phyloP scores from a whole-genome alignment of 2,329 filamentous ascomycete genomes.

The Fusarium sp. region DNA sequence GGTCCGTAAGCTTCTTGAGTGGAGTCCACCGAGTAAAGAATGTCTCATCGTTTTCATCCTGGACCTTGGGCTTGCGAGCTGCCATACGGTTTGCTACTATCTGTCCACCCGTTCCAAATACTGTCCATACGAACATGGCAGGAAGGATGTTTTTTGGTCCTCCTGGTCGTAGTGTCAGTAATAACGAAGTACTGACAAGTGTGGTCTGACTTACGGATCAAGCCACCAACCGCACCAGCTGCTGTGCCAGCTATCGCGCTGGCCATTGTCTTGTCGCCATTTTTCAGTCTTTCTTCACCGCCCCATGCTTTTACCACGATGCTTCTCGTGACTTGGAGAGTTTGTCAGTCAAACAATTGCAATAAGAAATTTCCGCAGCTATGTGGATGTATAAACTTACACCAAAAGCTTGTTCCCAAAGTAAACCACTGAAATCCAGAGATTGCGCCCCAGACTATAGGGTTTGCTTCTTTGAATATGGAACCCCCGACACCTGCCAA shows the following conservation, averaged over 20 bases:
- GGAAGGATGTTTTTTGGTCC: conserved; percentile 67
- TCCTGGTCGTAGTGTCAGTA: conserved; percentile 54
- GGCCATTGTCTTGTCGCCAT: conserved; percentile 72
- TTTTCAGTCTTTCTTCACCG: conserved; percentile 65
- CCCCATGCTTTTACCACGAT: conserved; percentile 63
- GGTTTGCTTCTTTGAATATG: conserved; percentile 75
- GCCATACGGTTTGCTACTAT: conserved; percentile 53
- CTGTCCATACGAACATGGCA: conserved; percentile 63
- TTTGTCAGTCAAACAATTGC: conserved; percentile 20
- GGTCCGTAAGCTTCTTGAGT: conserved; percentile 76
- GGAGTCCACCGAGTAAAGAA: conserved; percentile 77
- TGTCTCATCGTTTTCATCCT: conserved; percentile 57
- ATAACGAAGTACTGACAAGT: neutral
- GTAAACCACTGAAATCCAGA: conserved; percentile 86
- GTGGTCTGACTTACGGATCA: conserved; percentile 61
- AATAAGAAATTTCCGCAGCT: neutral
- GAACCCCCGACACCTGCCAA: conserved; percentile 77
- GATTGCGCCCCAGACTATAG: conserved; percentile 77
- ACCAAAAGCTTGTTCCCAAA: conserved; percentile 82
- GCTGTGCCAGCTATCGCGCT: conserved; percentile 79
- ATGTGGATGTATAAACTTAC: conserved; percentile 58
- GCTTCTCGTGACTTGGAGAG: conserved; percentile 61
- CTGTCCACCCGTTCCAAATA: conserved; percentile 58
- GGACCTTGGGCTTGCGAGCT: conserved; percentile 42
- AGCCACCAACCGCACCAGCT: conserved; percentile 71